These are phyloP conservation scores for Funneliformis mosseae DNA, from an alignment of 192 early-diverging fungal species.

Conservation along the genomic window DNA sequence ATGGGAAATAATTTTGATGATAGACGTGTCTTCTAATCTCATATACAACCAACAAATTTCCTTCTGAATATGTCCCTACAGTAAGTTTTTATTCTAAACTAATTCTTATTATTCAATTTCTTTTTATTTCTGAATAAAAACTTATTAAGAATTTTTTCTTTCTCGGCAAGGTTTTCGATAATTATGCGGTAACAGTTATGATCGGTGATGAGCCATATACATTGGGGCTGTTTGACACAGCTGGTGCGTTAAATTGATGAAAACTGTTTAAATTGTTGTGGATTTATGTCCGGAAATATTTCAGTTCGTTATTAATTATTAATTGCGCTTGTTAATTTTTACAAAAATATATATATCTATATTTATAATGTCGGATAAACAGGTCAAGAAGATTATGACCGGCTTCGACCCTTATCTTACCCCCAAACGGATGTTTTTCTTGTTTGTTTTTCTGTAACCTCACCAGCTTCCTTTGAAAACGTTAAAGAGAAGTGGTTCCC, in stretches of 20 bases:
- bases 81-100: conserved; percentile 53
- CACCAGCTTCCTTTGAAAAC: conserved; percentile 93
- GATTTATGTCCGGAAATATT: too few species aligned
- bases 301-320: background rate
- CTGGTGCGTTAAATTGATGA: conserved; percentile 48
- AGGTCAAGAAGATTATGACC: conserved; percentile 96
- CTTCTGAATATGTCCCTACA: conserved; percentile 94
- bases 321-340: background rate
- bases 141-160: background rate
- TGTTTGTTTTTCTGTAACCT: conserved; percentile 91
- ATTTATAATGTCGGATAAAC: background rate
- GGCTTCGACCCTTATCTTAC: conserved; percentile 91
- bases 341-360: too few species aligned
- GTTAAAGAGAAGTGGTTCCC: conserved; percentile 97
- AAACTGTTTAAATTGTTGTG: background rate
- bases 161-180: conserved; percentile 82
- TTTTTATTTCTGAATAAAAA: background rate
- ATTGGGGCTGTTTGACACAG: conserved; percentile 94
- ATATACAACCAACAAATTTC: conserved; percentile 97
- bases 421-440: conserved; percentile 96
- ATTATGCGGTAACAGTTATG: conserved; percentile 99
- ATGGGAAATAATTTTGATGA: background rate
- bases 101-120: conserved; percentile 1
- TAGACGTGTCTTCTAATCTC: conserved; percentile 93
- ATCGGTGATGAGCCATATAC: conserved; percentile 97